These are phyloP conservation scores for Castanea mollissima DNA, from an alignment of 306 rosid species.

Conservation along the genomic window DNA sequence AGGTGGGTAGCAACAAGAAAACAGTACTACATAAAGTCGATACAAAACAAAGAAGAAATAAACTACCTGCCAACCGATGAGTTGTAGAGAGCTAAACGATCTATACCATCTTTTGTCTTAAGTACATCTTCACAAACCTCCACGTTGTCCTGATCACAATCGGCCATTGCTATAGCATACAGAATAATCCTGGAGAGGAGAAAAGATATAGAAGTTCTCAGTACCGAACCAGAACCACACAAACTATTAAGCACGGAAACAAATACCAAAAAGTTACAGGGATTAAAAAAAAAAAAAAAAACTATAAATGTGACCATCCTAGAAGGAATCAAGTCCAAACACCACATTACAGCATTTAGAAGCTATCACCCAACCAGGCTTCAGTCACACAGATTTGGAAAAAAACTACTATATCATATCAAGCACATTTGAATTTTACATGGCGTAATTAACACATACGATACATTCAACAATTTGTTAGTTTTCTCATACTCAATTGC, in stretches of 20 bases:
- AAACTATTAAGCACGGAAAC: not conserved
- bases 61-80: conserved; percentile 83
- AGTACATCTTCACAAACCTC: conserved; percentile 50
- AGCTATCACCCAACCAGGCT: no score
- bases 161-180: conserved; percentile 82
- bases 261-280: no score
- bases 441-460: no score
- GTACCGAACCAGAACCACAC: not conserved
- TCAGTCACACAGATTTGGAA: no score
- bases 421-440: no score
- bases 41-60: conserved; percentile 1
- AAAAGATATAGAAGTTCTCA: not conserved
- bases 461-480: no score
- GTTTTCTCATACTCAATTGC: no score
- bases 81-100: conserved; percentile 68
- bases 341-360: not conserved
- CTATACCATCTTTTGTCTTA: conserved; percentile 73
- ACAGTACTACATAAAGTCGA: not conserved
- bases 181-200: conserved; percentile 59
- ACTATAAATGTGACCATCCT: not conserved
- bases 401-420: no score
- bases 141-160: conserved; percentile 63
- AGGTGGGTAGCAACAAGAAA: not conserved
- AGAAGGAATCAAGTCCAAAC: not conserved
- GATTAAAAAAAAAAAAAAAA: not conserved